A percentile compares a stretch with the other conserved stretches of the same genome.
These are phyloP conservation scores for Physcomitrium patens DNA, from an alignment of 225 moss, liverwort and hornwort genomes.

Conservation along the genomic window DNA sequence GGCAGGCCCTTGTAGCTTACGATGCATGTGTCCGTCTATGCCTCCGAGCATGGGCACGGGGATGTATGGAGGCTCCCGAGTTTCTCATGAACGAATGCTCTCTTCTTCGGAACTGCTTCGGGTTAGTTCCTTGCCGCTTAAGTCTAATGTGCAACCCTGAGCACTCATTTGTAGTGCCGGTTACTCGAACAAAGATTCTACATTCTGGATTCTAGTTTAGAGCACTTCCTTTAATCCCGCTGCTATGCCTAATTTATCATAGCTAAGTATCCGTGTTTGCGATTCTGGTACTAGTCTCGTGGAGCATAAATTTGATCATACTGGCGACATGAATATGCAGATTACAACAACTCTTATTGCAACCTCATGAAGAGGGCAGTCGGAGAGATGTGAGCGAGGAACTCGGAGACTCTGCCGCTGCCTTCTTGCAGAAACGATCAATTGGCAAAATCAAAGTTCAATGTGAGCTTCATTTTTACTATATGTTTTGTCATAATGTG, in stretches of 20 bases:
- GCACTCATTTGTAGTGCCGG: background rate
- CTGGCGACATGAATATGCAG: slow-evolving; percentile 38
- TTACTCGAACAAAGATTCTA: background rate
- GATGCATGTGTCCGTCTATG: slow-evolving; percentile 98
- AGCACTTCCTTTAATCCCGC: background rate
- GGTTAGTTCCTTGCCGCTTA: slow-evolving; percentile 43
- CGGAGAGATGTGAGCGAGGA: slow-evolving; percentile 68
- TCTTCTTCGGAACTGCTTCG: slow-evolving; percentile 86
- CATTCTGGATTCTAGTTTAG: background rate
- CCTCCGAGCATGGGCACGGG: slow-evolving; percentile 89
- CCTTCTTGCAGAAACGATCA: slow-evolving; percentile 77
- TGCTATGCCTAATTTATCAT: background rate
- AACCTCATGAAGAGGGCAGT: slow-evolving; percentile 79
- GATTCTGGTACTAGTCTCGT: background rate
- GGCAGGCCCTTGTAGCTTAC: slow-evolving; percentile 92
- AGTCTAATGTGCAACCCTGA: background rate
- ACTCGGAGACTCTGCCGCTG: slow-evolving; percentile 54
- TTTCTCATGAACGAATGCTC: slow-evolving; percentile 92
- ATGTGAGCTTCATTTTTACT: slow-evolving; percentile 46
- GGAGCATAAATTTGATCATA: background rate
- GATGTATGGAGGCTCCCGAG: slow-evolving; percentile 90
- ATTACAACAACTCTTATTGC: slow-evolving; percentile 83
- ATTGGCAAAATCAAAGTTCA: slow-evolving; percentile 86
- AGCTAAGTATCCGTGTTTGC: background rate
- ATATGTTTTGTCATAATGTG: background rate